Evolutionary conservation across 2,329 filamentous ascomycete genomes (phyloP), one percentile per base, ranked within the genome.

Genomic region (Trichoderma semiorbis): DNA sequence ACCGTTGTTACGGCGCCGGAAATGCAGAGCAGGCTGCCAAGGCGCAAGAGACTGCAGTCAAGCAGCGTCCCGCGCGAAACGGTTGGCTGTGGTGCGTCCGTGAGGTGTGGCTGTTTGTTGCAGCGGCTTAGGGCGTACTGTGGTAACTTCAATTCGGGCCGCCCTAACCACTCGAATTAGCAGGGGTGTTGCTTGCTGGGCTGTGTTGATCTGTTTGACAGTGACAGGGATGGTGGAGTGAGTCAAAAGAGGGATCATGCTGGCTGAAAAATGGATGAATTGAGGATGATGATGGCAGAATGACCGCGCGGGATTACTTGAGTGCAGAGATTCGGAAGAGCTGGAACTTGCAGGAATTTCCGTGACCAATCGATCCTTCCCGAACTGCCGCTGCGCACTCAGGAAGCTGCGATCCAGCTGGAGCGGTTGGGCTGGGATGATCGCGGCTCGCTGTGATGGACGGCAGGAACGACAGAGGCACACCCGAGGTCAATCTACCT

Each of bases 11-110:
- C 30, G 50, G 32, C 47, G 36, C 63, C 11, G 53, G 55, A 28
- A 53, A 24, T 53, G 47, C 47, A 53, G n/a, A 68, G n/a, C 58
- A 55, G 58, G 68, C 43, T n/a, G 61, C 58, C 50, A 55, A 57
- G 50, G 18, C 65, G 55, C 55, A 64, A 70, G 28, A 24, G 26
- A 47, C 47, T 70, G 43, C 68, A 32, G 30, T 30, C 36, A 30
- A 58, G 34, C 36, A 62, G 26, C n/a, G 26, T 71, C 12, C 30
- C 53, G 61, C 69, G 61, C 61, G 62, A 66, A 71, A 65, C 61
- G 69, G 53, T 71, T 71, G 69, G 69, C 69, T 66, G 69, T 60
- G 32, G 62, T 34, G 34, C 34, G 53, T 53, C 69, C n/a, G 62
- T 34, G 53, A 16, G 61, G 28, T 16, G 69, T 66, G 62, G 61